Base-by-base conservation (phyloP, 441 rosid genomes). In the Corymbia calophylla region DNA sequence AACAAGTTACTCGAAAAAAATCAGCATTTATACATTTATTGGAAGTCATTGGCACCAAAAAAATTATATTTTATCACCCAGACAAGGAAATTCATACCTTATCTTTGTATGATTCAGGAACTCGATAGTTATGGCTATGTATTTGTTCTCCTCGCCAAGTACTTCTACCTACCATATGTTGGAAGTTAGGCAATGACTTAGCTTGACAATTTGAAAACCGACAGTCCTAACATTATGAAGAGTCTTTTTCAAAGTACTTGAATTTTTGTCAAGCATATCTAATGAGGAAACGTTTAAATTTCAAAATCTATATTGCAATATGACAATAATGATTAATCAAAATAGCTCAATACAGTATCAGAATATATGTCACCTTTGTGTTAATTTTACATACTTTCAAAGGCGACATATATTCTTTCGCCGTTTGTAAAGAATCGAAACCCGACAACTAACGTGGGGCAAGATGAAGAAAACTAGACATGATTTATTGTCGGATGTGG, bases 121-220 rank as follows among this genome's bases (percentile, higher is more conserved):
- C 35, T 21, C 89, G 89, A 64, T 87, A 90, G n/a, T 90, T 90
- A 47, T 90, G 91, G 53, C 91, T 90, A 44, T 90, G 91, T 12
- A 87, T 62, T 51, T 90, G 91, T 73, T 87, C 25, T 48, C 91
- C 85, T 32, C 25, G 53, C 87, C 87, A 90, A 13, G 32, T 39
- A 81, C 66, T 62, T 32, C 60, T 56, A 16, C 91, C 89, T 89
- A 32, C 9, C 6, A 15, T 47, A 44, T 14, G n/a, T 39, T 77
- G 84, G n/a, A 23, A 39, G 29, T 29, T 39, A 44, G 17, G 84
- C n/a, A 77, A 77, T 0, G 51, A 39, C 84, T 77, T 77, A 44
- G 3, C 17, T 21, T 9, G 9, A 51, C 87, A 86, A 53, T 39
- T n/a, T 16, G 17, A 19, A 29, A 27, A 82, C 53, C 2, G 19